Base-by-base conservation (phyloP, 2,329 filamentous ascomycete species). In the Beauveria asiatica region DNA sequence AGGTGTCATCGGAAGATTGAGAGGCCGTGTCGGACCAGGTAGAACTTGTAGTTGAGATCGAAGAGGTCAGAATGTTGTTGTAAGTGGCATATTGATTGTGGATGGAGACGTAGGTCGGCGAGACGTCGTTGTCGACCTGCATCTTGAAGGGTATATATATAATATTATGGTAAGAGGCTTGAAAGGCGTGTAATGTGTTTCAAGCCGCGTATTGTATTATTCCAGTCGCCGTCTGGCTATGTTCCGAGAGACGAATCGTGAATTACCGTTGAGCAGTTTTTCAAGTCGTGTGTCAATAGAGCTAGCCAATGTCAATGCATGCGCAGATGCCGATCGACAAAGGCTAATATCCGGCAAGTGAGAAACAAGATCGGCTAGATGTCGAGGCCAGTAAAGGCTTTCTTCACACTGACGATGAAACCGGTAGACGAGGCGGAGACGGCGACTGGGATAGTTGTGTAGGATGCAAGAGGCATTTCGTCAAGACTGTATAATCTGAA, bases 21-120 rank as follows among this genome's bases (percentile, higher is more conserved):
- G 84, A 86, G 60, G 85, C 87, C 55, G 79, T 82, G 69, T 88
- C 80, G 65, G 90, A 94, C 80, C 90, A 94, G 67, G 91, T 80
- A 39, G 90, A 94, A 60, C 85, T 83, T 61, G 87, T 83, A 21
- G 89, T 92, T 33, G 89, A 91, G 61, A 88, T 84, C 66, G 88
- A 89, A 60, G 87, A 87, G 69, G 86, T 84, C 78, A 91, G 76
- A 46, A 87, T 86, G 62, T 85, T 83, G 71, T 83, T 83, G 74
- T 90, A 92, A 65, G 85, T 82, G 62, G 76, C 76, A 77, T 81
- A 79, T 71, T 71, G 76, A 68, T 67, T 65, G 63, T 76, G 73
- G 66, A 74, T 70, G 64, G 73, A 72, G 73, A 76, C 74, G 70
- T 78, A 79, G 73, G 76, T 75, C 75, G 81, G 77, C 73, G 80